Base-by-base conservation (phyloP, 1,284 basidiomycete genomes). In the Fomitopsis pinicola region DNA sequence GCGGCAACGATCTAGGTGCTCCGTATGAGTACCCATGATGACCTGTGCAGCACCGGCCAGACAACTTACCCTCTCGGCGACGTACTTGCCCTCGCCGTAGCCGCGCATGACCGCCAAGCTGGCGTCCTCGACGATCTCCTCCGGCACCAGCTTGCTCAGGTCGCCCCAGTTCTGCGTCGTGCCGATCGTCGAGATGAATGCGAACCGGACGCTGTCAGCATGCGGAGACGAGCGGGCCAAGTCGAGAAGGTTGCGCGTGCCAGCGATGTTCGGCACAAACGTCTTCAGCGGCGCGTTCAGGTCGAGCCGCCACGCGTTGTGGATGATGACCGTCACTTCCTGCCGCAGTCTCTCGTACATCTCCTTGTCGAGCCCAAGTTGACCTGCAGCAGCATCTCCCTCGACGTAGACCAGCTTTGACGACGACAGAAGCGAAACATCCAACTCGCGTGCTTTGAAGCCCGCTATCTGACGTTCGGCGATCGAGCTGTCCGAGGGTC, bases 11-110 rank as follows among this genome's bases (percentile, higher is more conserved):
- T 12, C 35, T 36, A 2, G 6, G 6, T 12, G 10, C 7, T 36
- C 7, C 35, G 10, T 12, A 36, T 36, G 7, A 36, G 35, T 36
- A 12, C 2, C 35, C 10, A 12, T 12, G 35, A 36, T 12, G 35
- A 38, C 59, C 65, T 62, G 58, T 66, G 56, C 42, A 38, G 12
- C 54, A 64, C 14, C 58, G 69, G 68, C 53, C 64, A 55, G 66
- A 64, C 35, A 67, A 71, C 53, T 59, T 36, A 36, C 35, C 35
- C 35, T 68, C 61, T 79, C 77, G 1, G 72, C 72, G 1, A 77
- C 71, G 73, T 75, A 79, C 63, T 79, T 79, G 9, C 72, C 72
- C 60, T 78, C 75, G n/a, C 68, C 63, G 63, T 79, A 79, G 3
- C 78, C 77, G n/a, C 64, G 68, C 8, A 71, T 74, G 14, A 75